These are phyloP conservation scores for Dioscorea alata DNA, from an alignment of 106 monocot species.

Conservation along the genomic window DNA sequence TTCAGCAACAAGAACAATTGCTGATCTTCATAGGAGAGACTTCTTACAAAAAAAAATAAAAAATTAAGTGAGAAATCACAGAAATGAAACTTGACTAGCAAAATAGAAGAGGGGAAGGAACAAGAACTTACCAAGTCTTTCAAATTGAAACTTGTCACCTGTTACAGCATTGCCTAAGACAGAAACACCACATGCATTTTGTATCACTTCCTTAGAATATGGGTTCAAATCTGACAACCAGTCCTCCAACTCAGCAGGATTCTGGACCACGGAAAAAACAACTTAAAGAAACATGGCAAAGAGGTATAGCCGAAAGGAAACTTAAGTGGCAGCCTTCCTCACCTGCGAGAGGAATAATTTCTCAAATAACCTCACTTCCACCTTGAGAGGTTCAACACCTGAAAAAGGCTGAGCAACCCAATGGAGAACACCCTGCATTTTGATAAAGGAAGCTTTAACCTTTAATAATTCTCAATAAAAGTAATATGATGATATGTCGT, in stretches of 20 bases:
- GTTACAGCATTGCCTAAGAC: conserved; percentile 45
- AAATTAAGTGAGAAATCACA: too few relatives aligned
- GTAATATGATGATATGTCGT: too few relatives aligned
- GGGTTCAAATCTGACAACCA: conserved; percentile 94
- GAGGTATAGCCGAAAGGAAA: too few relatives aligned
- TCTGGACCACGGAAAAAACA: conserved; percentile 17
- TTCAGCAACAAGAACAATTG: neutral
- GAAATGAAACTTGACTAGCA: neutral
- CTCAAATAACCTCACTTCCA: conserved; percentile 89
- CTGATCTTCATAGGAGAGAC: too few relatives aligned
- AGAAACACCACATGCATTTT: conserved; percentile 68
- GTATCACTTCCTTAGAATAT: conserved; percentile 73
- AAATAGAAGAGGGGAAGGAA: neutral
- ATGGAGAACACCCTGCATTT: conserved; percentile 91
- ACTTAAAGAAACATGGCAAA: too few relatives aligned
- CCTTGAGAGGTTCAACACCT: conserved; percentile 87
- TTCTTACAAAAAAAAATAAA: too few relatives aligned
- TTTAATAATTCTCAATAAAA: neutral
- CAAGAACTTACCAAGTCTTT: conserved; percentile 66
- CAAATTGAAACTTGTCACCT: conserved; percentile 90
- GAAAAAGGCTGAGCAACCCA: conserved; percentile 90
- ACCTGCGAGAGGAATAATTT: conserved; percentile 92
- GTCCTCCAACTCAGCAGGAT: conserved; percentile 73
- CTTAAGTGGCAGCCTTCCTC: neutral
- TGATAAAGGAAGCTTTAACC: neutral